Evolutionary conservation across 345 rosid genomes (phyloP), one percentile per base, ranked within the genome.

Genomic region (Corchorus olitorius): DNA sequence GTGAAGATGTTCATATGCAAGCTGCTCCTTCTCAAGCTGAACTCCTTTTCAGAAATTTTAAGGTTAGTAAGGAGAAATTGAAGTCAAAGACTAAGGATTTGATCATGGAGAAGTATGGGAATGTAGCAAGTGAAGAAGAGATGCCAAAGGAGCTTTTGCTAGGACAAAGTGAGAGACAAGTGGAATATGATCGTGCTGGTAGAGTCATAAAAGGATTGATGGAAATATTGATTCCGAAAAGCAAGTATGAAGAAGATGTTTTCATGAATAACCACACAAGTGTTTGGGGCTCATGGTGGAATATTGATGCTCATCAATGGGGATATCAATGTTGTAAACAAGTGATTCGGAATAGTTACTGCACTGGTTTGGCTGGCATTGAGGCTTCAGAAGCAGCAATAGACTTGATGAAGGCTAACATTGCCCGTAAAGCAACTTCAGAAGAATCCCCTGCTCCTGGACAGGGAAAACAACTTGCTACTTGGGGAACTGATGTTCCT

Each of bases 261-360:
- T 80, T 76, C 67, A 64, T 81, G 33, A 88, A 86, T 55, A 89
- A 90, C 79, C 94, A 93, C 76, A 88, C 92, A 9, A 84, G 83
- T 54, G 97, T 91, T 22, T 93, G 90, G 90, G 97, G 93, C 10
- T 93, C 98, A 15, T 90, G 97, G 98, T 91, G 91, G 93, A 91
- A 84, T 75, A 27, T 27, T 27, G 27, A 85, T 72, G 97, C 87
- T 81, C 89, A 90, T 39, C 94, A 86, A 34, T 92, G 97, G 95
- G 92, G 97, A 14, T 90, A 91, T 48, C 89, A 81, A 77, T 93
- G 98, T 78, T 93, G 97, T 55, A 84, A 85, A 79, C 97, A 93
- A 78, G 83, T 83, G 3, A 81, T 90, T 37, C 76, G 88, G 53
- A 93, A 92, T 78, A 90, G 95, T 76, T 93, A 91, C 33, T 90